Conservation (phyloP, 2,329 filamentous ascomycete genomes). For the Aspergillus intermedius region DNA sequence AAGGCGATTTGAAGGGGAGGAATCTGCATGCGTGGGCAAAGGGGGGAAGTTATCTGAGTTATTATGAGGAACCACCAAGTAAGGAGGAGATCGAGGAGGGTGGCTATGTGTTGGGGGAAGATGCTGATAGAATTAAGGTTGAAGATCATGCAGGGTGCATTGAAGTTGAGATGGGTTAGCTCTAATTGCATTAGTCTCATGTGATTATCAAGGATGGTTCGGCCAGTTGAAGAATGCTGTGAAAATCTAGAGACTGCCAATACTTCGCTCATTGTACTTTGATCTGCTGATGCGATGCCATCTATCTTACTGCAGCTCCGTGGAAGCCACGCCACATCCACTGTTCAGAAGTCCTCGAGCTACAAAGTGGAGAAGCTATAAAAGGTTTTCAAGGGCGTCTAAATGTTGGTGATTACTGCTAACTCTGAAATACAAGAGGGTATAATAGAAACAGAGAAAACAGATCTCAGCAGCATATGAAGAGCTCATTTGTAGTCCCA, state of each 20-base stretch:
- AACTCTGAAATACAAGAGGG: neutral
- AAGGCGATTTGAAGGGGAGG: neutral
- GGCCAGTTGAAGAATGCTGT: neutral
- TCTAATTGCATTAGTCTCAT: neutral
- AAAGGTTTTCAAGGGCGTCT: neutral
- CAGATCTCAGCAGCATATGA: neutral
- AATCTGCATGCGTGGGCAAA: neutral
- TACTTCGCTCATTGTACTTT: neutral
- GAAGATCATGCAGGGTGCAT: neutral
- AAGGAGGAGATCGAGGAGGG: neutral
- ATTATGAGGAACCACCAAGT: neutral
- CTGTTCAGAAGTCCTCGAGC: neutral
- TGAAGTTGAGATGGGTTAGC: neutral
- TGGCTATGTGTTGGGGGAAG: neutral
- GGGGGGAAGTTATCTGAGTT: neutral
- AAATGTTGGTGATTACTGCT: neutral
- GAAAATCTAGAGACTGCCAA: neutral
- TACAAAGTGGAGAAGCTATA: neutral
- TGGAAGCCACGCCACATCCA: neutral
- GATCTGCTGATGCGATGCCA: neutral
- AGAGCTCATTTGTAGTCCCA: neutral
- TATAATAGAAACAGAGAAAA: neutral
- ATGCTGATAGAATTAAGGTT: neutral
- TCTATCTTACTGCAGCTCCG: neutral
- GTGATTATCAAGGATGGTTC: neutral